phyloP scores from a whole-genome alignment of 2,329 filamentous ascomycete species.

The Diaporthe vaccinii region DNA sequence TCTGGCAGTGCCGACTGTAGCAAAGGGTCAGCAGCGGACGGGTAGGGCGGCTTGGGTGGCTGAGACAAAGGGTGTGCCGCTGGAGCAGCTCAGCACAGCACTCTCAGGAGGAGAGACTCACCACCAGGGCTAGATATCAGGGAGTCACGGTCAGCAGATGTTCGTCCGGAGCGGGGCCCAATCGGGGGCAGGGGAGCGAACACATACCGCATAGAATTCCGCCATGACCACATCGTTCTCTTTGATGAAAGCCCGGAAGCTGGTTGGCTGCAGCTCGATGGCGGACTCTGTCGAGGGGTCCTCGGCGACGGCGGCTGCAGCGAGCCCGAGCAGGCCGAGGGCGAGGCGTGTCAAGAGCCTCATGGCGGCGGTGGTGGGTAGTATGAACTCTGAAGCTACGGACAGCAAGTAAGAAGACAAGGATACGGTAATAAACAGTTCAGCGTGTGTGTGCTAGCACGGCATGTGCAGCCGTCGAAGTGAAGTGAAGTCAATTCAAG shows the following conservation, averaged over 20 bases:
- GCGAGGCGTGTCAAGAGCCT: slow-evolving; percentile 56
- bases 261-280: slow-evolving; percentile 84
- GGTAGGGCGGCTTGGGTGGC: background rate
- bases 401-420: background rate
- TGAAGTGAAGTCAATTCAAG: slow-evolving; percentile 1
- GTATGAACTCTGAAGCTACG: background rate
- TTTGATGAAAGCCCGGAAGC: slow-evolving; percentile 88
- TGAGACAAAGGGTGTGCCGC: background rate
- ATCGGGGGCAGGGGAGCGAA: background rate
- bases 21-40: slow-evolving; percentile 82
- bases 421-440: background rate
- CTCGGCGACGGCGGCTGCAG: slow-evolving; percentile 66
- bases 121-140: slow-evolving; percentile 49
- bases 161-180: background rate
- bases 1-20: slow-evolving; percentile 99
- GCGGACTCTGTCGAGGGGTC: slow-evolving; percentile 76
- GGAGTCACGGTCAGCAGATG: background rate
- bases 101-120: slow-evolving; percentile 58
- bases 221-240: slow-evolving; percentile 90
- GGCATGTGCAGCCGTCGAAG: slow-evolving; percentile 13
- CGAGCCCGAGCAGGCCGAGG: slow-evolving; percentile 63
- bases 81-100: no score
- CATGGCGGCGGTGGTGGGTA: slow-evolving; percentile 15
- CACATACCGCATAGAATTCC: slow-evolving; percentile 70
- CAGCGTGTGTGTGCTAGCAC: slow-evolving; percentile 1